Percentiles rank a stretch among this genome's conserved stretches.
Conservation (phyloP, 306 rosid genomes). For the Lathyrus tuberosus region DNA sequence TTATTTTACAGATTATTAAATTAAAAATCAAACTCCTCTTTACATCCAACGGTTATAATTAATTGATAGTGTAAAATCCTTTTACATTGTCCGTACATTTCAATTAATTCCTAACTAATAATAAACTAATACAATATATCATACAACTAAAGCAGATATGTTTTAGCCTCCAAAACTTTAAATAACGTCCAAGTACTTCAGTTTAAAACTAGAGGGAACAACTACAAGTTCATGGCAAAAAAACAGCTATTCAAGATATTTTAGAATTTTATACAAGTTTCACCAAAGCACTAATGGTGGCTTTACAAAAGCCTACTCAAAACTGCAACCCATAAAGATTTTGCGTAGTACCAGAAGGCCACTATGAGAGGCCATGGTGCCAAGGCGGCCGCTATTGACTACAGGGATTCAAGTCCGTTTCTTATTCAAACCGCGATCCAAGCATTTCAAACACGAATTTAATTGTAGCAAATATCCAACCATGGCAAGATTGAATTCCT, state of each 20-base stretch:
- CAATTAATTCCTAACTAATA: no score
- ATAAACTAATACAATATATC: no score
- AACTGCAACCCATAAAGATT: background rate
- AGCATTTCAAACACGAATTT: background rate
- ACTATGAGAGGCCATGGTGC: background rate
- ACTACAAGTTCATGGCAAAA: background rate
- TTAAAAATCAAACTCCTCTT: no score
- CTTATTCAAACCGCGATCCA: background rate
- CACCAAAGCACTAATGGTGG: background rate
- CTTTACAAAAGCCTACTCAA: background rate
- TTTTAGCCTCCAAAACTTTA: no score
- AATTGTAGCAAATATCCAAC: slow-evolving; percentile 2
- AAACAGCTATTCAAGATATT: background rate
- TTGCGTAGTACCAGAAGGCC: background rate
- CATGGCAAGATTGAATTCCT: slow-evolving; percentile 4
- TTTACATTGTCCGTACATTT: no score
- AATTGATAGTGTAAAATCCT: no score
- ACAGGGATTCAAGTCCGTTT: background rate
- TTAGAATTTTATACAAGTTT: background rate
- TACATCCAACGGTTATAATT: no score
- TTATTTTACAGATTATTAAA: no score
- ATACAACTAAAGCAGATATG: no score
- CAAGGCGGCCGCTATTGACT: background rate
- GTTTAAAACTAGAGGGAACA: no score
- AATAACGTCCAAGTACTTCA: no score